These are phyloP conservation scores for Phytophthora europaea DNA, from an alignment of 352 stramenopile genomes.

Conservation along the genomic window DNA sequence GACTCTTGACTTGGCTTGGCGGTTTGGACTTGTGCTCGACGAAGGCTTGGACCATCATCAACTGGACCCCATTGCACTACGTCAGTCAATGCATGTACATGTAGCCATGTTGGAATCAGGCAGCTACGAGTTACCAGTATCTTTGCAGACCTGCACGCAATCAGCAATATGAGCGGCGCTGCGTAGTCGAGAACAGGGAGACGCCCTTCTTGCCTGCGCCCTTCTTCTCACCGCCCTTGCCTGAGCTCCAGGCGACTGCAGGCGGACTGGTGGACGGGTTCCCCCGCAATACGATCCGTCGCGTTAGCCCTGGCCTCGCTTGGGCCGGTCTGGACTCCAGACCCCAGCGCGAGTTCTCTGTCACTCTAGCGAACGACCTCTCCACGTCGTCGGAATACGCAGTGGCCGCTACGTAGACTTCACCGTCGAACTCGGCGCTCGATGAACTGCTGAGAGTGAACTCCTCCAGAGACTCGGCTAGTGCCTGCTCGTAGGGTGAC, in stretches of 20 bases:
- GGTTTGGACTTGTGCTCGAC: constrained; percentile 33
- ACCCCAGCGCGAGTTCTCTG: constrained; percentile 68
- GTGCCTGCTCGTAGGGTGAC: no score
- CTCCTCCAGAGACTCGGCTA: no score
- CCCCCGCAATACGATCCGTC: constrained; percentile 40
- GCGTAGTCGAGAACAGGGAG: constrained; percentile 74
- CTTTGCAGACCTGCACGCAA: no score
- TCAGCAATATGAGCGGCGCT: constrained; percentile 80
- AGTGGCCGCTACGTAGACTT: constrained; percentile 10
- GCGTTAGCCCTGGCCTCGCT: constrained; percentile 12
- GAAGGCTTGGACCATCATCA: constrained; percentile 1
- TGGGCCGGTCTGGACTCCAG: no score
- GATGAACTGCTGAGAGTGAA: no score
- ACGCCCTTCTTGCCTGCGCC: constrained; percentile 74
- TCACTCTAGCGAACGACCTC: constrained; percentile 77
- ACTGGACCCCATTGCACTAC: neutral
- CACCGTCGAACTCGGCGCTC: no score
- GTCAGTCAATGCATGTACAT: no score
- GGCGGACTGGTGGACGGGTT: constrained; percentile 42
- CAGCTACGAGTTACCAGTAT: no score
- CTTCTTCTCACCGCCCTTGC: constrained; percentile 68
- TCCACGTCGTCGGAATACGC: constrained; percentile 41
- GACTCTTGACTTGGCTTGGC: constrained; percentile 40
- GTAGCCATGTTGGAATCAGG: no score
- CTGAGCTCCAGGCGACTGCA: constrained; percentile 40